A percentile compares a stretch with the other conserved stretches of the same genome.
Evolutionary conservation across 2,329 filamentous ascomycete species (phyloP).

Genomic region (Colletotrichum sp.): DNA sequence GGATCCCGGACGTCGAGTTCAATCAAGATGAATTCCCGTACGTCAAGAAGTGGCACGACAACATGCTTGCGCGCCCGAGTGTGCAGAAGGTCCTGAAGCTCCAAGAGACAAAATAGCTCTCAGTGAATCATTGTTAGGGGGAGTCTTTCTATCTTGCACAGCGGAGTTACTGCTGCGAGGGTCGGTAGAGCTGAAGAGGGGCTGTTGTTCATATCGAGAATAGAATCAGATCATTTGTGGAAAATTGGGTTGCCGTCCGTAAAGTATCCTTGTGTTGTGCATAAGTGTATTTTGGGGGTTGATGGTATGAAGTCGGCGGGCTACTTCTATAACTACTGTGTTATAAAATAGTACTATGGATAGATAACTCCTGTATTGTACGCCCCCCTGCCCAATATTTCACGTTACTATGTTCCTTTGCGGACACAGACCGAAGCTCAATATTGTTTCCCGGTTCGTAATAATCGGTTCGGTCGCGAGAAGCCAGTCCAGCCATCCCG

Average conservation of each 20-base stretch:
- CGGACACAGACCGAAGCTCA: neutral
- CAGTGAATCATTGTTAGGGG: neutral
- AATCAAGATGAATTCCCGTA: neutral
- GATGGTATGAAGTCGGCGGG: neutral
- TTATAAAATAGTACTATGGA: too few relatives aligned
- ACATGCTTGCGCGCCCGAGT: neutral
- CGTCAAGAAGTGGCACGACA: neutral
- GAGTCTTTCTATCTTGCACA: neutral
- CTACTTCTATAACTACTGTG: too few relatives aligned
- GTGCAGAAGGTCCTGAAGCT: neutral
- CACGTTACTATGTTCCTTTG: neutral
- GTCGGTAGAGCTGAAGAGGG: neutral
- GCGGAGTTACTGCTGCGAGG: neutral
- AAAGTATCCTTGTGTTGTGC: too few relatives aligned
- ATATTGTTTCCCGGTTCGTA: neutral
- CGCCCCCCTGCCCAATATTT: too few relatives aligned
- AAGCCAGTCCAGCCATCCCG: neutral
- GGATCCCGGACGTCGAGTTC: neutral
- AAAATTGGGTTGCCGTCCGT: neutral
- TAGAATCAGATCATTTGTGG: neutral
- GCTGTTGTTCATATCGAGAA: neutral
- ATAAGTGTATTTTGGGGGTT: neutral
- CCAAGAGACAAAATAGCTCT: neutral
- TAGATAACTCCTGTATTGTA: too few relatives aligned
- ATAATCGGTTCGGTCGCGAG: neutral